These are phyloP conservation scores for Myxozyma monticola DNA, from an alignment of 805 yeast genomes.

Conservation along the genomic window DNA sequence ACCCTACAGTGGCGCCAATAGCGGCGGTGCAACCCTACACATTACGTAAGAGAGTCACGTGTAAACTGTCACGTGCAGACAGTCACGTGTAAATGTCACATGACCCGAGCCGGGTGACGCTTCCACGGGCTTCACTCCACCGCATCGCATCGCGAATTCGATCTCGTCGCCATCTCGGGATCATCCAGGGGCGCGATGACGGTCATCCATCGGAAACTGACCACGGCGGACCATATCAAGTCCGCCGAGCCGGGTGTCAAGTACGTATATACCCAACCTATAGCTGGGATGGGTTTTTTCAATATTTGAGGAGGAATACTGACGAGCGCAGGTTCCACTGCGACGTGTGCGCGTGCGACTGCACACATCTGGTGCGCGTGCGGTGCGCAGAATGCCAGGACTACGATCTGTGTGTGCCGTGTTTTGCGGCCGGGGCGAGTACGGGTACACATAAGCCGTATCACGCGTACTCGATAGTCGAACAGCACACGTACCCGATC, in stretches of 20 bases:
- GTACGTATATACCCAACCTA: conserved; percentile 31
- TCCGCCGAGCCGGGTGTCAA: conserved; percentile 43
- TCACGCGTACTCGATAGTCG: conserved; percentile 89
- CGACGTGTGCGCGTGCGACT: conserved; percentile 94
- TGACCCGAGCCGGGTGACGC: too few species aligned
- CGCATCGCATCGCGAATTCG: too few species aligned
- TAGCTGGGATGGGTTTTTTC: background rate
- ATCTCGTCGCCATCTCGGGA: too few species aligned
- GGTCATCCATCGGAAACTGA: conserved; percentile 42
- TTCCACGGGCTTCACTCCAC: too few species aligned
- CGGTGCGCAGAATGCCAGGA: conserved; percentile 91
- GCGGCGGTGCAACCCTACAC: conserved; percentile 3
- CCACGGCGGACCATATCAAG: conserved; percentile 37
- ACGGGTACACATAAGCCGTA: conserved; percentile 89
- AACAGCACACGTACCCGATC: conserved; percentile 93
- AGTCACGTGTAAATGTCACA: too few species aligned
- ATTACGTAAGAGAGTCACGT: too few species aligned
- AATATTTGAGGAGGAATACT: background rate
- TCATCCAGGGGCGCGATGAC: conserved; percentile 40
- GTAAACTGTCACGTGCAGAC: too few species aligned
- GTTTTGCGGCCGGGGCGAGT: conserved; percentile 81
- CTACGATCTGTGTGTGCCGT: conserved; percentile 96
- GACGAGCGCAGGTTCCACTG: conserved; percentile 63
- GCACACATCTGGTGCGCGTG: conserved; percentile 87
- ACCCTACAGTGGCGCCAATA: conserved; percentile 7